Conservation (phyloP, 169 alveolate genomes). For the Eimeria necatrix region DNA sequence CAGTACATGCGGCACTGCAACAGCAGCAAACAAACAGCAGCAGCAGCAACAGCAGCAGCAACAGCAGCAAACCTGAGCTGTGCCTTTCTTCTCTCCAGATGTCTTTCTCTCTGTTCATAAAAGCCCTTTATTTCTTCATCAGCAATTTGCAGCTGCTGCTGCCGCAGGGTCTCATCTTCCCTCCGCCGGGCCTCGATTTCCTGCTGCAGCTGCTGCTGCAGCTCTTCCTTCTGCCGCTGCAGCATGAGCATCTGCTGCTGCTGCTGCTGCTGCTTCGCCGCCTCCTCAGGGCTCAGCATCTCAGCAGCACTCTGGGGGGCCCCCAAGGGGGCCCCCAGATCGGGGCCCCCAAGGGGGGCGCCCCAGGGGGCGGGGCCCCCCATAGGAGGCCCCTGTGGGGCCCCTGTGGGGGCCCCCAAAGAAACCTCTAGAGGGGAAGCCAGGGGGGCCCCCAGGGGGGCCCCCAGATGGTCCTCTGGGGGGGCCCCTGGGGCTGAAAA, state of each 20-base stretch:
- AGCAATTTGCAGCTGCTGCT: slow-evolving; percentile 27
- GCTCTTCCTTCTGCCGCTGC: background rate
- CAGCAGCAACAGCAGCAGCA: background rate
- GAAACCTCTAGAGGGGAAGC: too few relatives aligned
- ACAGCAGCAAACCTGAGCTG: background rate
- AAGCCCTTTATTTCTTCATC: background rate
- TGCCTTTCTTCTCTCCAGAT: slow-evolving; percentile 16
- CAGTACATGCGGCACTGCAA: background rate
- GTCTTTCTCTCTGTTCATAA: slow-evolving; percentile 28
- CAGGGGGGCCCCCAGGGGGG: too few relatives aligned
- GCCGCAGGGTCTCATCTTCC: background rate
- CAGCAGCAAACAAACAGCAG: background rate
- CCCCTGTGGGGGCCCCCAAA: background rate
- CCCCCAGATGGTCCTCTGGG: background rate
- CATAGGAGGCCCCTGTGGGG: background rate
- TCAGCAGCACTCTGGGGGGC: background rate
- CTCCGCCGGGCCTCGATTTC: slow-evolving; percentile 6
- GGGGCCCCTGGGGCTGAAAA: background rate
- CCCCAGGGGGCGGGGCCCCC: background rate
- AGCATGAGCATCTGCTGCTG: background rate
- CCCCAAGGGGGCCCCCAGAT: background rate
- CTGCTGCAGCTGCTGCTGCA: slow-evolving; percentile 27
- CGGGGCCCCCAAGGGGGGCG: background rate
- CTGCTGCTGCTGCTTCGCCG: slow-evolving; percentile 10
- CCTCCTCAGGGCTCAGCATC: slow-evolving; percentile 4